Conservation (phyloP, 1,284 basidiomycete genomes). For the Takashimella koratensis region DNA sequence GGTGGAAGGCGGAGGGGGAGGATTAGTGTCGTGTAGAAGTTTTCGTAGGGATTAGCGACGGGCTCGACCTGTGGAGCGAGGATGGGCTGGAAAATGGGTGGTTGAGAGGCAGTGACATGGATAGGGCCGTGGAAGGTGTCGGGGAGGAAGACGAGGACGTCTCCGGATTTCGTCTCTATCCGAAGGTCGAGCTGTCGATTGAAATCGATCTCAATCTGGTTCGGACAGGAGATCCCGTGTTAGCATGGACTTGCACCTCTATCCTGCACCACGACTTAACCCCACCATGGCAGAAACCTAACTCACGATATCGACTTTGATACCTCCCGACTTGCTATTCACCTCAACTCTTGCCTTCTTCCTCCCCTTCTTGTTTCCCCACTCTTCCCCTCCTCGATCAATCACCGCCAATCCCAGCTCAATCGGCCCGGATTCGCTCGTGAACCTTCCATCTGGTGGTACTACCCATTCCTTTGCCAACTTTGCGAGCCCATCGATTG, state of each 20-base stretch:
- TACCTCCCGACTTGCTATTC: constrained; percentile 27
- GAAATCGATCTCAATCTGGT: constrained; percentile 32
- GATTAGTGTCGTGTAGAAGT: constrained; percentile 32
- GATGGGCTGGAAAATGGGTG: constrained; percentile 22
- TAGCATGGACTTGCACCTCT: background rate
- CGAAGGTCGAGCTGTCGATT: constrained; percentile 33
- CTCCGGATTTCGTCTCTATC: constrained; percentile 34
- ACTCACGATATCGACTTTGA: constrained; percentile 40
- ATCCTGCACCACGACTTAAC: too few species aligned
- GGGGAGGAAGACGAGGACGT: constrained; percentile 39
- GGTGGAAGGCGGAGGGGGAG: constrained; percentile 18
- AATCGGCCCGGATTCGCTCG: constrained; percentile 33
- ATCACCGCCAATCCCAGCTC: constrained; percentile 32
- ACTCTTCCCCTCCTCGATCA: constrained; percentile 23
- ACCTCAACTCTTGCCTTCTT: constrained; percentile 38
- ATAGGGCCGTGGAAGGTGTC: constrained; percentile 34
- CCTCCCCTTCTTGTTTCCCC: constrained; percentile 28
- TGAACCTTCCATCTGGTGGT: constrained; percentile 33
- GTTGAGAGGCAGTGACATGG: constrained; percentile 16
- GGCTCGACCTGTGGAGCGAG: constrained; percentile 22
- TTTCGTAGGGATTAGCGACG: constrained; percentile 27
- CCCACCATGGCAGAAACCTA: too few species aligned
- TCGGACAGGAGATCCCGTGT: too few species aligned
- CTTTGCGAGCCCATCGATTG: constrained; percentile 39
- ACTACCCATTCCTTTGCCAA: constrained; percentile 33